Evolutionary conservation across 177 flowering plant species (phyloP).

Genomic region (Vitis hybrid): DNA sequence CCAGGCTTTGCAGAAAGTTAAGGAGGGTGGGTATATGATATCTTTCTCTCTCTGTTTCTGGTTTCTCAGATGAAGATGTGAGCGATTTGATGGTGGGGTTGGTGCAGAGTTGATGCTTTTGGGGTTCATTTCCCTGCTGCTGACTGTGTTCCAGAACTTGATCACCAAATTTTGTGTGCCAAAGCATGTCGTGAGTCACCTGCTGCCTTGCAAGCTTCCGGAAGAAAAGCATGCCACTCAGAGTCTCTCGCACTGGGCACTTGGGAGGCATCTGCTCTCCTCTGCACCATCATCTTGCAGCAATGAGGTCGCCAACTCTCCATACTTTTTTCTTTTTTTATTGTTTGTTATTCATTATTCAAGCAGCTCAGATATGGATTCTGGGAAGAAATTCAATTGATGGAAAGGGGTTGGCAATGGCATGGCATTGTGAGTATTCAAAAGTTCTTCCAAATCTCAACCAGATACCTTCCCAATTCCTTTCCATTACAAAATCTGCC

Average conservation of each 20-base stretch:
- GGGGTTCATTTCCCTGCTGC: conserved; percentile 86
- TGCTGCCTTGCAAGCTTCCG: conserved; percentile 66
- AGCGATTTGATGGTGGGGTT: conserved; percentile 4
- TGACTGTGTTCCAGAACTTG: conserved; percentile 63
- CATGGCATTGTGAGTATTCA: too few relatives aligned
- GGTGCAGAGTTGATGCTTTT: conserved; percentile 88
- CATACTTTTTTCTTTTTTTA: too few relatives aligned
- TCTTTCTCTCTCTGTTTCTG: background rate
- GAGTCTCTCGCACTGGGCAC: background rate
- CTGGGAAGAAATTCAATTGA: too few relatives aligned
- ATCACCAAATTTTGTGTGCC: conserved; percentile 69
- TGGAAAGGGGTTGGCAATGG: too few relatives aligned
- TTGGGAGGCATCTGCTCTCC: too few relatives aligned
- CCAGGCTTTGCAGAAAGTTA: conserved; percentile 76
- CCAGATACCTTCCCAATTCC: too few relatives aligned
- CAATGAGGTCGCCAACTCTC: too few relatives aligned
- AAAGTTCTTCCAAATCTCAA: too few relatives aligned
- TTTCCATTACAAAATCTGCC: too few relatives aligned
- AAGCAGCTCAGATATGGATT: too few relatives aligned
- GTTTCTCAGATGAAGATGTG: background rate
- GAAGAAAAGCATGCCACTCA: background rate
- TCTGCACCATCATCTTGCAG: too few relatives aligned
- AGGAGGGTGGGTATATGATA: conserved; percentile 53
- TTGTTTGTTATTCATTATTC: too few relatives aligned
- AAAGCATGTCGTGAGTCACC: conserved; percentile 12